Base-by-base conservation (phyloP, 1,284 basidiomycete genomes). In the Leccinum pseudoinsigne region DNA sequence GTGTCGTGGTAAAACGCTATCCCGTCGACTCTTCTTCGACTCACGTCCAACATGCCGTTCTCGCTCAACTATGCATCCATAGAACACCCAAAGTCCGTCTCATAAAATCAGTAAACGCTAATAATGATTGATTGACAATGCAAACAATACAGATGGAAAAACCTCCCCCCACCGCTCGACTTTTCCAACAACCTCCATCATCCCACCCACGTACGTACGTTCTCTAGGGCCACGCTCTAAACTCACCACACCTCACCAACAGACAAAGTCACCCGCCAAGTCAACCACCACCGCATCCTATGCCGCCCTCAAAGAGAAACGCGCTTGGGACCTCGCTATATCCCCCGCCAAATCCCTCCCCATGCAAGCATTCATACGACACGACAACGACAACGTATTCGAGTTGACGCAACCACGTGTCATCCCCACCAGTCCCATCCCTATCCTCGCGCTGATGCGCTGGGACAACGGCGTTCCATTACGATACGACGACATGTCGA, bases 271-370 rank as follows among this genome's bases (percentile, higher is more conserved):
- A 12, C 70, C 77, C 7, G 70, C 74, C 21, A 86, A 84, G 64
- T 71, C 78, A 7, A 64, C 79, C 0, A 71, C 75, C 0, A 70
- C 81, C 1, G 78, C 80, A 4, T 84, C 85, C 2, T 86, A 90
- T 67, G 84, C 88, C 66, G 74, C 79, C 31, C 80, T 95, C 65
- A 94, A 94, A 74, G 84, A 88, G 67, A 88, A 86, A 70, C 86
- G 93, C 53, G 94, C 94, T 61, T 94, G 94, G 93, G 93, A 95
- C 67, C 80, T 94, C 59, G 94, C 94, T 45, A 84, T 90, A 60
- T 81, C 86, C 53, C 94, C 94, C 1, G 92, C 92, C 51, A 95
- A 96, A 76, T 87, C 88, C 11, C 82, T 97, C 23, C 94, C 94
- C 4, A 96, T 96, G 94, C 94, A 96, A 73, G 93, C 88, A 21